A percentile compares a stretch with the other conserved stretches of the same genome.
phyloP scores from a whole-genome alignment of 1,284 basidiomycete species.

The Cystobasidium sp. region DNA sequence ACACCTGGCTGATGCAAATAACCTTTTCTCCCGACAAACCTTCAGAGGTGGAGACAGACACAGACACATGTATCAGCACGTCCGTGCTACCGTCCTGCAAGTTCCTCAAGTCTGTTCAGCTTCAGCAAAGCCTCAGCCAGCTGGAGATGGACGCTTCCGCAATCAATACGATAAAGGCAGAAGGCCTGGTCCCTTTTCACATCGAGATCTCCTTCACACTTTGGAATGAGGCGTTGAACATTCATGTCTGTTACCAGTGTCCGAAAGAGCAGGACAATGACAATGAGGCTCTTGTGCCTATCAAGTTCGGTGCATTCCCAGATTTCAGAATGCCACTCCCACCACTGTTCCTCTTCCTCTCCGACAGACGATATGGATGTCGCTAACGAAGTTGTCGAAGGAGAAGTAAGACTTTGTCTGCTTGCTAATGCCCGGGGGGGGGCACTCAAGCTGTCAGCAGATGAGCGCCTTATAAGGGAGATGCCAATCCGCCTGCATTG shows the following conservation, averaged over 20 bases:
- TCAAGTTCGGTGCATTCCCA: background rate
- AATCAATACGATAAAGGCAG: background rate
- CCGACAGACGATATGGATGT: constrained; percentile 5
- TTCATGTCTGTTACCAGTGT: background rate
- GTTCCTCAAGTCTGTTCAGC: too few species aligned
- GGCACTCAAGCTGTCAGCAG: constrained; percentile 1
- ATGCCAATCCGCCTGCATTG: too few species aligned
- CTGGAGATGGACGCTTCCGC: background rate
- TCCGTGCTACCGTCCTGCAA: too few species aligned
- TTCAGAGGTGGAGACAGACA: background rate
- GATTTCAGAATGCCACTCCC: background rate
- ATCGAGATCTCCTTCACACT: constrained; percentile 1
- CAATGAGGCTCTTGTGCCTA: background rate
- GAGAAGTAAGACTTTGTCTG: constrained; percentile 11
- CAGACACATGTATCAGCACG: too few species aligned
- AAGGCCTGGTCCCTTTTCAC: background rate
- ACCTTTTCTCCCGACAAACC: background rate
- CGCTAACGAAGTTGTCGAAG: constrained; percentile 7
- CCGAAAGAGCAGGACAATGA: background rate
- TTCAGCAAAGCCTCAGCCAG: too few species aligned
- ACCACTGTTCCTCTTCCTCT: constrained; percentile 14
- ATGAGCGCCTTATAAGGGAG: background rate
- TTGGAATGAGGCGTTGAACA: background rate
- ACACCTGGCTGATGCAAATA: constrained; percentile 8
- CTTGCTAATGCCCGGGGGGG: background rate